Evolutionary conservation across 2,329 filamentous ascomycete genomes (phyloP), one percentile per base, ranked within the genome.

Genomic region (Trichophyton equinum): DNA sequence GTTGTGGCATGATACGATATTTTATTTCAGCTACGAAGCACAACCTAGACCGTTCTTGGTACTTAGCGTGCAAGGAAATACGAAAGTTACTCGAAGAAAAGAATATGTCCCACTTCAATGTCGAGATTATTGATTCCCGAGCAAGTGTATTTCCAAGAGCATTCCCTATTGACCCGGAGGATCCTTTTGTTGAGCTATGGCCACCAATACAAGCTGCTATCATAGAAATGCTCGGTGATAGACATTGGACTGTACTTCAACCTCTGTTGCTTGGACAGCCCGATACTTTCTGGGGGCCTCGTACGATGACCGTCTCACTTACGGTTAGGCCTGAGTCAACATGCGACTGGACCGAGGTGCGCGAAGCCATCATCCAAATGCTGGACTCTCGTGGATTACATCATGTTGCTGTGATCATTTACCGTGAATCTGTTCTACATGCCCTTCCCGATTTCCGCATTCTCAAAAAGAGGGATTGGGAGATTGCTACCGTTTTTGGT

Each of bases 11-110:
- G 13, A 36, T 7, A 55, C 49, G 9, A 4, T 33, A 15, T 13
- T 55, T 55, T 3, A 9, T 55, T 9, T 55, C 18, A 25, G 49
- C 49, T 1, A 55, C 25, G 7, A 55, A 25, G 8, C 11, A 18
- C 7, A 15, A 4, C 1, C 8, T 55, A 3, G 30, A 55, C 18
- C 13, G n/a, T 55, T 8, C 25, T 3, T 55, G 49, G 49, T 55
- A 27, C 11, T 2, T 33, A 3, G 57, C 62, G 2, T 58, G 56
- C 30, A 44, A 57, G n/a, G 47, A 60, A 36, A 60, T 49, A 8
- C 33, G 27, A 25, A 13, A 9, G 11, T 7, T 58, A 3, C 20
- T 58, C 4, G 8, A 6, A n/a, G 15, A 3, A 15, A 25, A 58
- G 57, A 30, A 33, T 13, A 15, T 57, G 30, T 4, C 51, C 51